Base-by-base conservation (phyloP, 306 rosid genomes). In the Spatholobus suberectus region DNA sequence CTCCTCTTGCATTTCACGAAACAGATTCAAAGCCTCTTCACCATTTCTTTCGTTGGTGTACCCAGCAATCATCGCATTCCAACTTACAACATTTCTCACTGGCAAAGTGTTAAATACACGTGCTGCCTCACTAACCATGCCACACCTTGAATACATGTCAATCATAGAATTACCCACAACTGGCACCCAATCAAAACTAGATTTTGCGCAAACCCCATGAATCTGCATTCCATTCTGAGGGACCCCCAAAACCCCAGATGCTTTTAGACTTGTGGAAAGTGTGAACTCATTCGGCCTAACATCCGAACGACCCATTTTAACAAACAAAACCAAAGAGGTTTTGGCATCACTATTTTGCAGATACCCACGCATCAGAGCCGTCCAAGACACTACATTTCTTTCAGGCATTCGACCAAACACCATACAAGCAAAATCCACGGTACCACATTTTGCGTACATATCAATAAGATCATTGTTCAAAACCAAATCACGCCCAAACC, bases 21-120 rank as follows among this genome's bases (percentile, higher is more conserved):
- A 89, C 35, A 90, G 40, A 38, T 63, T 70, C 77, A 92, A 81
- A 76, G 93, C 94, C 74, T 59, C 80, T 41, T 79, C 83, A 38
- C 90, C 91, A 41, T 74, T 73, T 79, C 86, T 85, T 52, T 78
- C 49, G 5, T 76, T 59, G 17, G 85, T 74, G 82, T 81, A 87
- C 72, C 87, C 91, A 15, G 91, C 90, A 67, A 92, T 92, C 89
- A 92, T 92, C 3, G 88, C 73, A 29, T 92, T 92, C 94, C 94
- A 92, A 63, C 81, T 92, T n/a, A 92, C 81, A 77, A 87, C 75
- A 79, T 87, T 87, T 67, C 66, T 85, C n/a, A 65, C 68, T 0
- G 88, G 89, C 90, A 90, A 85, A 24, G 51, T 23, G 52, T 79
- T 46, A 34, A 90, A 90, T 85, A 87, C 84, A 52, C 4, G 59